phyloP scores from a whole-genome alignment of 1,139 yeast genomes.

The Geotrichum histeridarum region DNA sequence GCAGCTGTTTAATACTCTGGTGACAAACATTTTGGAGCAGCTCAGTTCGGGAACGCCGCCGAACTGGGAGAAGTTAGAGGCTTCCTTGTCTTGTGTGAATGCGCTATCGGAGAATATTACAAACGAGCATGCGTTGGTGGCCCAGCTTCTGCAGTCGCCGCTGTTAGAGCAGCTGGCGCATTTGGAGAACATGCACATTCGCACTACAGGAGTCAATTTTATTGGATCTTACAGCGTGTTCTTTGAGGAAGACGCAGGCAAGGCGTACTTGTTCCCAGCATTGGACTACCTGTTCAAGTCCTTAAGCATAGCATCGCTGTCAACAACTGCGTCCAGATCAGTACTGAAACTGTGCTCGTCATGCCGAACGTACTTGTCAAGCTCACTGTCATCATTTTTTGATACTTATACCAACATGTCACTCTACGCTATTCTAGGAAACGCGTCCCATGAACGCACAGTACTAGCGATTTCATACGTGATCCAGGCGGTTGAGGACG shows the following conservation, averaged over 20 bases:
- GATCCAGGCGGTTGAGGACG: conserved; percentile 31
- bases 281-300: conserved; percentile 37
- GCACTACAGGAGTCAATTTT: conserved; percentile 36
- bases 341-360: conserved; percentile 38
- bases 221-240: conserved; percentile 37
- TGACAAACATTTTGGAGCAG: conserved; percentile 40
- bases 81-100: conserved; percentile 59
- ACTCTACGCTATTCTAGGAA: conserved; percentile 19
- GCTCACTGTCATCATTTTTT: conserved; percentile 32
- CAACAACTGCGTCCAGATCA: conserved; percentile 38
- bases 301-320: conserved; percentile 28
- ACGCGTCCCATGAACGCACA: conserved; percentile 35
- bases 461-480: conserved; percentile 38
- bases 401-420: conserved; percentile 30
- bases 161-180: conserved; percentile 33
- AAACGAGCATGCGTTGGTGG: conserved; percentile 4
- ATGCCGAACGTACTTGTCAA: conserved; percentile 31
- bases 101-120: conserved; percentile 41
- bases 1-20: conserved; percentile 50
- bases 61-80: conserved; percentile 53
- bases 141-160: conserved; percentile 23
- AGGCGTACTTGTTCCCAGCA: conserved; percentile 29
- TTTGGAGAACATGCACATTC: conserved; percentile 29
- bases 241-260: conserved; percentile 33
- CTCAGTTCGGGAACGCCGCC: conserved; percentile 11